Base-by-base conservation (phyloP, 345 rosid genomes). In the Litchi chinensis region DNA sequence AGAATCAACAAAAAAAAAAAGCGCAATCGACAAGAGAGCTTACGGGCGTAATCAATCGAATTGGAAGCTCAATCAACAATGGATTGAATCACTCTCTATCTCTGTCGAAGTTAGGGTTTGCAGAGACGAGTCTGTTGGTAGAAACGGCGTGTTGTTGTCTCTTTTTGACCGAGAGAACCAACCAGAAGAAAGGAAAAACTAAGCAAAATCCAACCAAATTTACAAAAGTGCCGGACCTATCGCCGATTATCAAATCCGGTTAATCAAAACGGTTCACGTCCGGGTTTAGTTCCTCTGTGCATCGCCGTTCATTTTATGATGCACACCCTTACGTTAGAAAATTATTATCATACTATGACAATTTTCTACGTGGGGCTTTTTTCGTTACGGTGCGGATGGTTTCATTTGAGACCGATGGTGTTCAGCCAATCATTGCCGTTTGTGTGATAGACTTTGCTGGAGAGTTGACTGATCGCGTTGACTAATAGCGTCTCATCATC, bases 191-290 rank as follows among this genome's bases (percentile, higher is more conserved):
- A 46, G 52, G 5, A 18, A 6, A 1, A 65, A 19, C 32, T 0
- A 10, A 52, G 0, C 3, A 8, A 21, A 10, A 65, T 56, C 22
- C 77, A 59, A 79, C 68, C 71, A 73, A 80, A 74, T 26, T 63
- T 54, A 76, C 81, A 75, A 78, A 89, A 74, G 82, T 73, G 69
- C 78, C 95, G 96, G 96, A 93, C 93, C 48, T 88, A 84, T 88
- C 91, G 86, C 86, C 89, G 93, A 85, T 87, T 79, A 89, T 95
- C 81, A 82, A 93, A 86, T 93, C 89, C 84, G 88, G 83, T 84
- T 92, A 81, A 72, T 63, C 70, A 50, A 56, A 22, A 73, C 85
- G 73, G 81, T 77, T 82, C 81, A 86, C 88, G 90, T 92, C 97
- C 97, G 98, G 95, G 96, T 86, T 91, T 37, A 4, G 67, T 50